Evolutionary conservation across 1,284 basidiomycete species (phyloP).

Genomic region (Caloboletus inedulis): DNA sequence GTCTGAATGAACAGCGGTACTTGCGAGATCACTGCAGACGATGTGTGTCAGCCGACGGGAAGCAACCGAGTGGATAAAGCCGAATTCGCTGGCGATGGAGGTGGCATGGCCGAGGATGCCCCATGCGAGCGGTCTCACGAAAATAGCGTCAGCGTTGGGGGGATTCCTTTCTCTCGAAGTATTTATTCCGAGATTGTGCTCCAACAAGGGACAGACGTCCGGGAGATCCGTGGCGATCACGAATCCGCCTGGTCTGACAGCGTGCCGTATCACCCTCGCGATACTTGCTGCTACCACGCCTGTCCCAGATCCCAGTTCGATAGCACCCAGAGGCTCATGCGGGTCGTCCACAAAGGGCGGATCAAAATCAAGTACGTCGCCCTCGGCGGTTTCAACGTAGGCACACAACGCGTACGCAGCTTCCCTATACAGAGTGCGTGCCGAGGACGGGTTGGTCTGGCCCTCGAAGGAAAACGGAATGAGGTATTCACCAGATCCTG

Average conservation of each 20-base stretch:
- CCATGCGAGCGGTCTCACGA: conserved; percentile 64
- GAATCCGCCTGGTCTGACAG: conserved; percentile 24
- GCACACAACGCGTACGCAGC: conserved; percentile 60
- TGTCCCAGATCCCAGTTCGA: conserved; percentile 74
- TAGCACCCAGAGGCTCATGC: conserved; percentile 17
- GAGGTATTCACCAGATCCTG: conserved; percentile 58
- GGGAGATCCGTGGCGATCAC: conserved; percentile 69
- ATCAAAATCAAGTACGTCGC: conserved; percentile 47
- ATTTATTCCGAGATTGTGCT: conserved; percentile 43
- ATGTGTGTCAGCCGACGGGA: conserved; percentile 52
- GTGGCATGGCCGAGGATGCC: conserved; percentile 47
- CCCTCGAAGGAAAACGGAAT: conserved; percentile 1
- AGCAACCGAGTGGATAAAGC: conserved; percentile 8
- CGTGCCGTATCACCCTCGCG: conserved; percentile 28
- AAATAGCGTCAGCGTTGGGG: conserved; percentile 12
- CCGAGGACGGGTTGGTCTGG: neutral
- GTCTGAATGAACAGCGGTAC: conserved; percentile 21
- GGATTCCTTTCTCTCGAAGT: neutral
- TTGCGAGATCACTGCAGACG: conserved; percentile 72
- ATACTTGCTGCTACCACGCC: conserved; percentile 59
- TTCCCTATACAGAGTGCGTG: conserved; percentile 50
- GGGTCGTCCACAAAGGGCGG: conserved; percentile 46
- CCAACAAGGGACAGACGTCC: conserved; percentile 62
- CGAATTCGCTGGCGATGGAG: conserved; percentile 41
- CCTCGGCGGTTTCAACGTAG: conserved; percentile 49